Percentiles rank a stretch among this genome's conserved stretches.
phyloP scores from a whole-genome alignment of 2,329 filamentous ascomycete genomes.

The Stagonosporopsis vannaccii region DNA sequence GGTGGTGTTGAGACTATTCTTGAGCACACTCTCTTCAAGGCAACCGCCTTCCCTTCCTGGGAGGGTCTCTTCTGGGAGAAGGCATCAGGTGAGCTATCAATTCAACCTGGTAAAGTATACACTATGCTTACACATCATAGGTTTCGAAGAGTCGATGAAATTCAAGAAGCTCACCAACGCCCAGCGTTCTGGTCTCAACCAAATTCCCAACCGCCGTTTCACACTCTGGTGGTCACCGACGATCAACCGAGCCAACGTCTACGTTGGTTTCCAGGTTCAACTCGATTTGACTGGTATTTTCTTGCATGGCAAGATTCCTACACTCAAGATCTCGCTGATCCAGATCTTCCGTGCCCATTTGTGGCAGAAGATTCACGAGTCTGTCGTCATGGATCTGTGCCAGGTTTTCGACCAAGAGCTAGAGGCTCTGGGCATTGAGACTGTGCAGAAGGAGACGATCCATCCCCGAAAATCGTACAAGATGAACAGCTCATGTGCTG shows the following conservation, averaged over 20 bases:
- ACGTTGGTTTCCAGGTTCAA: conserved; percentile 99
- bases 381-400: conserved; percentile 97
- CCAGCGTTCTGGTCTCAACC: conserved; percentile 93
- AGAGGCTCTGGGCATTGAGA: conserved; percentile 94
- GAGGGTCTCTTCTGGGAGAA: conserved; percentile 93
- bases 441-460: conserved; percentile 98
- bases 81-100: conserved; percentile 53
- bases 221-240: conserved; percentile 95
- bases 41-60: conserved; percentile 96
- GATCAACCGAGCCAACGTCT: conserved; percentile 95
- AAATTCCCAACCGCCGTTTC: conserved; percentile 98
- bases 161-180: conserved; percentile 99
- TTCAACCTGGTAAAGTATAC: not conserved
- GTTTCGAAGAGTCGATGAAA: conserved; percentile 73
- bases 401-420: conserved; percentile 98
- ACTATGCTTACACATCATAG: conserved; percentile 18
- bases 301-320: conserved; percentile 98
- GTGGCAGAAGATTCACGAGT: conserved; percentile 99
- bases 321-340: conserved; percentile 95
- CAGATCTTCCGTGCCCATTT: conserved; percentile 99
- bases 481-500: conserved; percentile 99
- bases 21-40: conserved; percentile 96
- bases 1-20: conserved; percentile 98
- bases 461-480: conserved; percentile 99
- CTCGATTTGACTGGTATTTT: conserved; percentile 98